These are phyloP conservation scores for Phylloporus sp. DNA, from an alignment of 1,284 basidiomycete genomes.

Conservation along the genomic window DNA sequence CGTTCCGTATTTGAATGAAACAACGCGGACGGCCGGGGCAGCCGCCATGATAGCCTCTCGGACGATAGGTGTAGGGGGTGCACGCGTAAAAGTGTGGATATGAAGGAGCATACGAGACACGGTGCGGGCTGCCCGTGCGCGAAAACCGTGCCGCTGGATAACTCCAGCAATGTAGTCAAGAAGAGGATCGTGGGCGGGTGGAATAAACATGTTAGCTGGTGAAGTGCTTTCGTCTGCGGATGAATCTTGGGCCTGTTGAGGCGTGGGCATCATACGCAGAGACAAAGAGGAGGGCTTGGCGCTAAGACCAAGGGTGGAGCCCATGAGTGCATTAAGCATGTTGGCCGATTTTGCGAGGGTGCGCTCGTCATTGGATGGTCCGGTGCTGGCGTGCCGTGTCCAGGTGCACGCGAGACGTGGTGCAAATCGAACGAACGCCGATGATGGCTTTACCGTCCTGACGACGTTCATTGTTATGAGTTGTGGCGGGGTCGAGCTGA, in stretches of 20 bases:
- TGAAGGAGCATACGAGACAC: constrained; percentile 67
- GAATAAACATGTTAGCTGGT: constrained; percentile 51
- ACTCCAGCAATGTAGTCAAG: constrained; percentile 72
- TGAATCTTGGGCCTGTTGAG: not conserved
- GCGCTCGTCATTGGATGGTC: constrained; percentile 23
- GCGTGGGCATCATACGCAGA: not conserved
- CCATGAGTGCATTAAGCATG: constrained; percentile 26
- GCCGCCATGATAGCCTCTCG: constrained; percentile 68
- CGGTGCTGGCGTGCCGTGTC: constrained; percentile 20
- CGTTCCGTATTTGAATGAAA: constrained; percentile 56
- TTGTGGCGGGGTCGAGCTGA: not conserved
- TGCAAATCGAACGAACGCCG: constrained; percentile 1
- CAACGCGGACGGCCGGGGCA: constrained; percentile 65
- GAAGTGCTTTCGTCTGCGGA: not conserved
- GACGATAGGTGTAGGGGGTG: constrained; percentile 77
- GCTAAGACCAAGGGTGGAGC: constrained; percentile 20
- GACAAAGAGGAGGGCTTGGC: not conserved
- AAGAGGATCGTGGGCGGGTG: constrained; percentile 77
- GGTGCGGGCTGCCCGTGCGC: constrained; percentile 63
- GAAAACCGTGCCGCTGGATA: constrained; percentile 71
- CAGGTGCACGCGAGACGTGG: not conserved
- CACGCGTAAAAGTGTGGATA: constrained; percentile 75
- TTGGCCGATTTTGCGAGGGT: constrained; percentile 29
- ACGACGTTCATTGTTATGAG: constrained; percentile 25
- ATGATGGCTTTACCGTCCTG: constrained; percentile 1